A percentile compares a stretch with the other conserved stretches of the same genome.
Conservation (phyloP, 805 yeast species). For the Kluyveromyces lactis region DNA sequence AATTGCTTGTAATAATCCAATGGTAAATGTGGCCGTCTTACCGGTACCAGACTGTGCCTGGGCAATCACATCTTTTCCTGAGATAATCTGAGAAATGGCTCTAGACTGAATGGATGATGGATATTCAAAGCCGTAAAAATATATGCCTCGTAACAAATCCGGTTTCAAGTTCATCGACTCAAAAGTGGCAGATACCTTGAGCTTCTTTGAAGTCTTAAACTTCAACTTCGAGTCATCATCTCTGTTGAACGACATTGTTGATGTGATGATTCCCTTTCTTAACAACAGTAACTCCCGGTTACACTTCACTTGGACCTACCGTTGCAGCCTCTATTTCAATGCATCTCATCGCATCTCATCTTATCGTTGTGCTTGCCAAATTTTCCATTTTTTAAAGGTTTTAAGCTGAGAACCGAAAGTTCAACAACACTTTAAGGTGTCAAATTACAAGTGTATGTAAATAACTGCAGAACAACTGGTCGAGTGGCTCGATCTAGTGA, state of each 20-base stretch:
- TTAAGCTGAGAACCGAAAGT: too few relatives aligned
- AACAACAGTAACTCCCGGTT: too few relatives aligned
- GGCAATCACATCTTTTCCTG: constrained; percentile 91
- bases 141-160: constrained; percentile 52
- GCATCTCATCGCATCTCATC: too few relatives aligned
- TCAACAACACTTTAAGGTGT: too few relatives aligned
- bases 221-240: constrained; percentile 51
- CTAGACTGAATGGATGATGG: constrained; percentile 97
- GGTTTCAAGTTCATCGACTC: constrained; percentile 72
- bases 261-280: too few relatives aligned
- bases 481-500: too few relatives aligned
- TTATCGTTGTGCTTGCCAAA: too few relatives aligned
- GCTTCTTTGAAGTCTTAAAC: constrained; percentile 53
- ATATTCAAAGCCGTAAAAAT: constrained; percentile 84
- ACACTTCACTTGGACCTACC: too few relatives aligned
- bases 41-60: constrained; percentile 99
- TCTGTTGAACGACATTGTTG: constrained; percentile 50
- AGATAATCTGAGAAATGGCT: constrained; percentile 89
- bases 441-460: too few relatives aligned
- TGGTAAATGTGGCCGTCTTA: constrained; percentile 97
- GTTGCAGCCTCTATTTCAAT: too few relatives aligned
- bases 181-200: constrained; percentile 46
- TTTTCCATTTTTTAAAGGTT: too few relatives aligned
- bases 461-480: too few relatives aligned
- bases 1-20: constrained; percentile 82